Evolutionary conservation across 306 rosid species (phyloP).

Genomic region (Quercus berberidifolia): DNA sequence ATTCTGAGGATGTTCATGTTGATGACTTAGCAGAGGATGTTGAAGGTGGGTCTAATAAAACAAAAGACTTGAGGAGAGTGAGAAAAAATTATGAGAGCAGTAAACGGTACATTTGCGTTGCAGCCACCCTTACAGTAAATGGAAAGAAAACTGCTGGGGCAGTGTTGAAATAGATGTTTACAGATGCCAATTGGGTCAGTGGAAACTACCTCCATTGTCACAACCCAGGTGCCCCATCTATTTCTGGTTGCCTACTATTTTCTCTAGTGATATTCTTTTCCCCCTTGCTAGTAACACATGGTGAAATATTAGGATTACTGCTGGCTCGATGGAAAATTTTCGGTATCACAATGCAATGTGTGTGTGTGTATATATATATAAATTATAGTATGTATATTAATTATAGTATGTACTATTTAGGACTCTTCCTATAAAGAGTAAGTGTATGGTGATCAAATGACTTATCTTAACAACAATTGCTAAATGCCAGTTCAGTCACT

Average conservation of each 20-base stretch:
- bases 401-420: too few species aligned
- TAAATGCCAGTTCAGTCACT: too few species aligned
- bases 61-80: constrained; percentile 70
- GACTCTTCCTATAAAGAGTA: too few species aligned
- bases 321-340: too few species aligned
- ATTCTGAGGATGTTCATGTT: constrained; percentile 17
- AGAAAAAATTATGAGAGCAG: constrained; percentile 72
- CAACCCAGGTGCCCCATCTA: constrained; percentile 57
- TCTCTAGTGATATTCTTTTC: neutral
- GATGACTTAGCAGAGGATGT: constrained; percentile 10
- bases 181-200: constrained; percentile 78
- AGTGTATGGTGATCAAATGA: too few species aligned
- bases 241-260: neutral
- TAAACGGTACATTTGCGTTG: constrained; percentile 88
- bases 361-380: too few species aligned
- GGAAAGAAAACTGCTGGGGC: constrained; percentile 95
- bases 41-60: constrained; percentile 37
- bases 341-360: too few species aligned
- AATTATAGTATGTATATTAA: too few species aligned
- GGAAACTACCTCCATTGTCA: constrained; percentile 93
- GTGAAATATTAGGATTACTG: neutral
- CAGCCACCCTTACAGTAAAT: constrained; percentile 91
- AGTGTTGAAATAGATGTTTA: constrained; percentile 73
- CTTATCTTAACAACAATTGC: too few species aligned
- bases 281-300: neutral